A percentile compares a stretch with the other conserved stretches of the same genome.
These are phyloP conservation scores for Pneumocystis sp. DNA, from an alignment of 1,139 yeast genomes.

Conservation along the genomic window DNA sequence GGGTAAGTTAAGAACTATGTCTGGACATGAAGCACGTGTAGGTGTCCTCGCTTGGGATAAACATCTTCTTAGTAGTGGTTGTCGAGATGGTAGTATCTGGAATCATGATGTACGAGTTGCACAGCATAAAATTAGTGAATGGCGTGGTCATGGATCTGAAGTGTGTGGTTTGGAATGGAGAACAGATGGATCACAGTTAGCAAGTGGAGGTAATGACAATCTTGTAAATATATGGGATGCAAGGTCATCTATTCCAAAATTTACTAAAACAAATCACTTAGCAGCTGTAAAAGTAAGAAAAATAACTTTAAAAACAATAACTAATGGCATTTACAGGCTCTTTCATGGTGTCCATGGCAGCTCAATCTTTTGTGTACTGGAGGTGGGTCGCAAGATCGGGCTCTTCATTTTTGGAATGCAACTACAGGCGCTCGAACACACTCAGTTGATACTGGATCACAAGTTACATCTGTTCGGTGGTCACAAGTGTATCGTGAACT, in stretches of 20 bases:
- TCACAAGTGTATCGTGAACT: constrained; percentile 68
- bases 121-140: constrained; percentile 48
- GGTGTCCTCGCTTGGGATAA: constrained; percentile 79
- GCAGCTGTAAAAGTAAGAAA: constrained; percentile 65
- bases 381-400: constrained; percentile 84
- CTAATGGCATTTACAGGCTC: constrained; percentile 30
- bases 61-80: constrained; percentile 69
- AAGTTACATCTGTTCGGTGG: constrained; percentile 87
- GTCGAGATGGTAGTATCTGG: constrained; percentile 67
- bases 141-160: constrained; percentile 66
- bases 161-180: constrained; percentile 88
- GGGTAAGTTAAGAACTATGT: constrained; percentile 62
- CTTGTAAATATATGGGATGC: constrained; percentile 91
- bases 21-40: constrained; percentile 55
- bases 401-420: constrained; percentile 91
- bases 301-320: neutral
- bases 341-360: constrained; percentile 91
- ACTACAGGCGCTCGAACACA: constrained; percentile 78
- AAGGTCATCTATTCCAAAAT: constrained; percentile 57
- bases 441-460: constrained; percentile 83
- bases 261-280: constrained; percentile 61
- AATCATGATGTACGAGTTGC: constrained; percentile 89
- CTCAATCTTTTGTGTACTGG: constrained; percentile 78
- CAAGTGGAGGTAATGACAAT: constrained; percentile 92
- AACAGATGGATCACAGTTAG: constrained; percentile 68